phyloP scores from a whole-genome alignment of 1,284 basidiomycete genomes.

The Marasmius tenuissimus region DNA sequence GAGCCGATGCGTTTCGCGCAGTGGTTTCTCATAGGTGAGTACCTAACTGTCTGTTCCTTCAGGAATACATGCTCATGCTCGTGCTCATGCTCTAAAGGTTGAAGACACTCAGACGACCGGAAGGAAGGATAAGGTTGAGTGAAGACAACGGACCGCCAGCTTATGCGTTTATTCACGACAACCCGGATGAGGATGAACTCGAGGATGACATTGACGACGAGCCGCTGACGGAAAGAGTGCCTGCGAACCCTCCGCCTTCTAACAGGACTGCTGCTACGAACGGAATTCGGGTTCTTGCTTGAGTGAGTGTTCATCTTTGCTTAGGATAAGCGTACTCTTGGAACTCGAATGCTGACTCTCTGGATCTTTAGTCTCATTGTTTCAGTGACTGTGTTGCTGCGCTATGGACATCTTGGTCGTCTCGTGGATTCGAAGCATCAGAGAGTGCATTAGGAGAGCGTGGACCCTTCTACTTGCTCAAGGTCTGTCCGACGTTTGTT shows the following conservation, averaged over 20 bases:
- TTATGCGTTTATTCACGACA: conserved; percentile 62
- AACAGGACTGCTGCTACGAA: background rate
- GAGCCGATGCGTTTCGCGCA: conserved; percentile 53
- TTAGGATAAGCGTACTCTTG: no score
- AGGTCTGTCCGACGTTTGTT: no score
- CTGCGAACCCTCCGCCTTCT: background rate
- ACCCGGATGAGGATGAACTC: conserved; percentile 51
- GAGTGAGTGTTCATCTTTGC: background rate
- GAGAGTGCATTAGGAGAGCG: background rate
- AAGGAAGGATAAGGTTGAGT: conserved; percentile 67
- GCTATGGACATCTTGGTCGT: no score
- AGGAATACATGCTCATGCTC: background rate
- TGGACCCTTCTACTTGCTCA: no score
- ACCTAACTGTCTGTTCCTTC: background rate
- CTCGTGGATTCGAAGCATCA: background rate
- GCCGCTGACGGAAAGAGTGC: background rate
- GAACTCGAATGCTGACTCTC: no score
- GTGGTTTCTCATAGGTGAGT: conserved; percentile 69
- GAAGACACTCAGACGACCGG: conserved; percentile 51
- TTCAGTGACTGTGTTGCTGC: no score
- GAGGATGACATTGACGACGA: conserved; percentile 3
- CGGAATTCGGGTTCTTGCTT: background rate
- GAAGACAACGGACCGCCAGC: conserved; percentile 72
- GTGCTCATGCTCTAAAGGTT: conserved; percentile 38
- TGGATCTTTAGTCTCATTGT: no score